Evolutionary conservation across 2,329 filamentous ascomycete species (phyloP).

Genomic region (Fusarium zealandicum): DNA sequence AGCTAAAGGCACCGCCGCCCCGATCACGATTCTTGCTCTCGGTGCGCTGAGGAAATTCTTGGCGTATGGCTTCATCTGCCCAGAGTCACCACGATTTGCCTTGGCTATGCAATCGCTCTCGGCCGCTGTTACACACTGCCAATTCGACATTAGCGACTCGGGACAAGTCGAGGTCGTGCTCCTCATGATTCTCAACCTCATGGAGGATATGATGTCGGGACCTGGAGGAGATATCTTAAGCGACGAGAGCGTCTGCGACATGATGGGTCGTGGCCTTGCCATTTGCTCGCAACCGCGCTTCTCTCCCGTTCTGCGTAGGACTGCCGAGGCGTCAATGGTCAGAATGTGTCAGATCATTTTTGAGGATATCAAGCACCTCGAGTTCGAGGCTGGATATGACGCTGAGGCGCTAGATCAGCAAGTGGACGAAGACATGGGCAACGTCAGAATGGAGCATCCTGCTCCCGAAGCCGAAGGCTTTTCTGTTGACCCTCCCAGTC

Average conservation of each 20-base stretch:
- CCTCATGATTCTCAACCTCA: constrained; percentile 91
- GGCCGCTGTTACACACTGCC: constrained; percentile 94
- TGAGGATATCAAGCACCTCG: constrained; percentile 85
- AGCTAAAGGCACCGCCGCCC: constrained; percentile 92
- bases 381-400: constrained; percentile 72
- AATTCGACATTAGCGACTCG: constrained; percentile 95
- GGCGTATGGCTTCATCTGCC: constrained; percentile 88
- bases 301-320: constrained; percentile 87
- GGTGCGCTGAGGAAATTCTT: constrained; percentile 97
- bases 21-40: constrained; percentile 93
- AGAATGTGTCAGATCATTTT: constrained; percentile 99
- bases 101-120: constrained; percentile 95
- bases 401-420: constrained; percentile 70
- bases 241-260: constrained; percentile 97
- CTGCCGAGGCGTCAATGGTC: constrained; percentile 96
- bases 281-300: constrained; percentile 96
- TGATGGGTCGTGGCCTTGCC: constrained; percentile 97
- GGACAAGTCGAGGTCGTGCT: constrained; percentile 95
- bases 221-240: constrained; percentile 92
- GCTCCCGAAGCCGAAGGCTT: constrained; percentile 30
- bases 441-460: constrained; percentile 76
- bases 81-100: constrained; percentile 83
- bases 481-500: constrained; percentile 25
- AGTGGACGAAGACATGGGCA: constrained; percentile 73
- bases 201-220: constrained; percentile 98